phyloP scores from a whole-genome alignment of 495 filamentous ascomycete species.

The Trichoderma asperelloides region DNA sequence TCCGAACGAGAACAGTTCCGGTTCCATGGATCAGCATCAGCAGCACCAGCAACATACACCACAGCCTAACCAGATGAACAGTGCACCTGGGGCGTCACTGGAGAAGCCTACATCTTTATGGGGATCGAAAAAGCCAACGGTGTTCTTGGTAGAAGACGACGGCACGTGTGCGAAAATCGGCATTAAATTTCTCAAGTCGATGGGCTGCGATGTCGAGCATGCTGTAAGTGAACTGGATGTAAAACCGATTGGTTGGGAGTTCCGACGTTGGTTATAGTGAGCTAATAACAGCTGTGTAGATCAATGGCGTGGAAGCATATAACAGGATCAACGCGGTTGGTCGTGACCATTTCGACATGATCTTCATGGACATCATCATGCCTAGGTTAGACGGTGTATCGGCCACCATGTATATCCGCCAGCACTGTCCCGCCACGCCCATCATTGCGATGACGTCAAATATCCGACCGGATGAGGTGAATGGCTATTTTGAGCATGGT shows the following conservation, averaged over 20 bases:
- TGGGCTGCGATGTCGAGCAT: constrained; percentile 81
- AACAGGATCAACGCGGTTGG: constrained; percentile 62
- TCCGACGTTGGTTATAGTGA: neutral
- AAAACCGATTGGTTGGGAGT: neutral
- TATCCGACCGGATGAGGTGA: constrained; percentile 92
- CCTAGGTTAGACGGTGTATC: constrained; percentile 91
- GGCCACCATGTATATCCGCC: constrained; percentile 86
- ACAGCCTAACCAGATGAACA: constrained; percentile 17
- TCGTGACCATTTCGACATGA: constrained; percentile 72
- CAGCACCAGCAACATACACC: neutral
- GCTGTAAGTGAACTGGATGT: constrained; percentile 56
- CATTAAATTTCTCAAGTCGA: constrained; percentile 83
- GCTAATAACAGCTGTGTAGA: constrained; percentile 41
- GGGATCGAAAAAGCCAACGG: constrained; percentile 69
- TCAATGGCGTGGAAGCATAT: constrained; percentile 86
- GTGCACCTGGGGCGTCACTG: constrained; percentile 14
- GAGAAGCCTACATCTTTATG: constrained; percentile 42
- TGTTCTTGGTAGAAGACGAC: constrained; percentile 93
- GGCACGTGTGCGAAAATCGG: constrained; percentile 89
- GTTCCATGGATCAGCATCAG: constrained; percentile 15
- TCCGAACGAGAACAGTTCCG: constrained; percentile 24
- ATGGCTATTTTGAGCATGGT: constrained; percentile 97
- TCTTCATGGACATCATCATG: constrained; percentile 99
- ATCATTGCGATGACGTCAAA: constrained; percentile 99
- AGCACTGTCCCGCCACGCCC: constrained; percentile 72